Conservation (phyloP, 2,329 filamentous ascomycete species). For the Monilinia laxa region DNA sequence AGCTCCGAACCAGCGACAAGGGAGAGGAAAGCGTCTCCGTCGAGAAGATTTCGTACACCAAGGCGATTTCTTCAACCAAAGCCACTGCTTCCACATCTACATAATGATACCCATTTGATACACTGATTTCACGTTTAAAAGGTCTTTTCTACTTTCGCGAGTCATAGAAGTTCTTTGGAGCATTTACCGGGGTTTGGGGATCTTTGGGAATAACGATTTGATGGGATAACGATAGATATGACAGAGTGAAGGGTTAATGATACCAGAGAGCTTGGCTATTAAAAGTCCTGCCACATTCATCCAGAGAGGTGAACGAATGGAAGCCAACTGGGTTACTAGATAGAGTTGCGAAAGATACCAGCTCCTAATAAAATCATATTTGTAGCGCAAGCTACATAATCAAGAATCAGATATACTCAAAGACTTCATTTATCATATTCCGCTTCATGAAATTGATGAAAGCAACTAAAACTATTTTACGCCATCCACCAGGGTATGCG, state of each 20-base stretch:
- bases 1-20: conserved; percentile 73
- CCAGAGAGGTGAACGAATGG: conserved; percentile 13
- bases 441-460: conserved; percentile 28
- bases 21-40: conserved; percentile 78
- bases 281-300: conserved; percentile 9
- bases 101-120: conserved; percentile 31
- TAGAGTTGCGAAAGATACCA: conserved; percentile 14
- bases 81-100: conserved; percentile 8
- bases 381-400: conserved; percentile 14
- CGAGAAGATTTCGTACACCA: conserved; percentile 84
- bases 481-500: conserved; percentile 14
- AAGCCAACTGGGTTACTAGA: conserved; percentile 15
- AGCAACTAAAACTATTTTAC: conserved; percentile 13
- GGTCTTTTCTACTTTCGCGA: background rate
- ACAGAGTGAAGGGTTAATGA: background rate
- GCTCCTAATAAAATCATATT: background rate
- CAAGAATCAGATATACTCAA: conserved; percentile 16
- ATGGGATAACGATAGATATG: conserved; percentile 14
- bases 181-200: conserved; percentile 11
- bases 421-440: conserved; percentile 38
- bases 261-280: conserved; percentile 4
- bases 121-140: conserved; percentile 2
- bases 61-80: conserved; percentile 51
- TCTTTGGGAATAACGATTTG: background rate
- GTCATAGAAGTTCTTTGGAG: conserved; percentile 8